Evolutionary conservation across 2,329 filamentous ascomycete genomes (phyloP).

Genomic region (Phialophora verrucosa): DNA sequence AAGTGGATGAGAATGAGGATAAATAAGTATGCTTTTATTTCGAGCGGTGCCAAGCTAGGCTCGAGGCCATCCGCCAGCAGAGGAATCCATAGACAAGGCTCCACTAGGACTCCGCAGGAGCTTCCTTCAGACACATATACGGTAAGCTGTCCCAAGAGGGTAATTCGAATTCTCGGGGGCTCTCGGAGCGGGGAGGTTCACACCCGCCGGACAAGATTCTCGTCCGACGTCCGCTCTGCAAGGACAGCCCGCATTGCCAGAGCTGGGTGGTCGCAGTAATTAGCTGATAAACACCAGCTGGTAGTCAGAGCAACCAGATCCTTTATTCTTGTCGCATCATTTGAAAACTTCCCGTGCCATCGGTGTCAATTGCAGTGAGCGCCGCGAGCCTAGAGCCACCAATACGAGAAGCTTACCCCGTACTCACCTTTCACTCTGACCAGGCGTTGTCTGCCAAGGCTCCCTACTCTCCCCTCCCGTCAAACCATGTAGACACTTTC

Average conservation of each 20-base stretch:
- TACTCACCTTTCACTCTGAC: no score
- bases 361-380: no score
- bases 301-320: not conserved
- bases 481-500: no score
- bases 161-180: not conserved
- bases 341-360: no score
- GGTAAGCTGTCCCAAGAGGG: not conserved
- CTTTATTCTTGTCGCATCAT: no score
- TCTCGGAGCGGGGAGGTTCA: not conserved
- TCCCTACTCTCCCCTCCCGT: not conserved
- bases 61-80: not conserved
- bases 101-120: not conserved
- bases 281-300: not conserved
- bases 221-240: not conserved
- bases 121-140: not conserved
- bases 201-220: not conserved
- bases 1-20: not conserved
- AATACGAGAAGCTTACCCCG: no score
- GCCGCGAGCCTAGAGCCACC: no score
- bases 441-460: not conserved
- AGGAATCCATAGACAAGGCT: not conserved
- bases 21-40: not conserved
- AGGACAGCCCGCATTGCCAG: no score
- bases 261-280: not conserved
- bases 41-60: not conserved